Conservation (phyloP, 345 rosid genomes). For the Moricandia arvensis region DNA sequence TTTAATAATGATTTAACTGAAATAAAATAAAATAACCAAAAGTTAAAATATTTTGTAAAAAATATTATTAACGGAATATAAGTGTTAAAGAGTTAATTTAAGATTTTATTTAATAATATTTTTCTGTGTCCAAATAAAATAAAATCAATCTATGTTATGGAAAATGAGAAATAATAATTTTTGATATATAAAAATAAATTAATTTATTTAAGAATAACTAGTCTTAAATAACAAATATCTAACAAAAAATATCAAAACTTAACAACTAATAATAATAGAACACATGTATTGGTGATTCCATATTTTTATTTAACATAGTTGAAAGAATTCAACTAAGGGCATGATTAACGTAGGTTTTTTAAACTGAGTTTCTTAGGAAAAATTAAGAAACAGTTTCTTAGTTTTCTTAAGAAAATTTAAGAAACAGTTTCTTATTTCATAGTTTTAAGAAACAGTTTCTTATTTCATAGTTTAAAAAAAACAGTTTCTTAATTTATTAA, state of each 20-base stretch:
- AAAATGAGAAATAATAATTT: not conserved
- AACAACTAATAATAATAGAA: not conserved
- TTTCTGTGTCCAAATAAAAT: too few relatives aligned
- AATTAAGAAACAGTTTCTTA: too few relatives aligned
- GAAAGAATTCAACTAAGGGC: not conserved
- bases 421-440: too few relatives aligned
- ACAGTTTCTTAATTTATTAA: too few relatives aligned
- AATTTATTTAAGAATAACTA: not conserved
- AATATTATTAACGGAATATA: not conserved
- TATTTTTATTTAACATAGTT: not conserved
- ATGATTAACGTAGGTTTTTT: too few relatives aligned
- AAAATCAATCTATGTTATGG: not conserved
- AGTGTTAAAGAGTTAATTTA: not conserved
- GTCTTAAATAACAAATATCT: not conserved
- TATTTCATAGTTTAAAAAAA: too few relatives aligned
- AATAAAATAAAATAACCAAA: not conserved
- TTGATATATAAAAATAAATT: not conserved
- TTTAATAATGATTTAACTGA: not conserved
- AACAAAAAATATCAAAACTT: not conserved
- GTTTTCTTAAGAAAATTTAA: too few relatives aligned
- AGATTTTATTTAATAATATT: too few relatives aligned
- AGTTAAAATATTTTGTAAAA: not conserved
- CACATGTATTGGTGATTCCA: not conserved
- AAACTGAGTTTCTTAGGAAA: too few relatives aligned
- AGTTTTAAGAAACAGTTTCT: too few relatives aligned